These are phyloP conservation scores for Malassezia equina DNA, from an alignment of 1,284 basidiomycete genomes.

Conservation along the genomic window DNA sequence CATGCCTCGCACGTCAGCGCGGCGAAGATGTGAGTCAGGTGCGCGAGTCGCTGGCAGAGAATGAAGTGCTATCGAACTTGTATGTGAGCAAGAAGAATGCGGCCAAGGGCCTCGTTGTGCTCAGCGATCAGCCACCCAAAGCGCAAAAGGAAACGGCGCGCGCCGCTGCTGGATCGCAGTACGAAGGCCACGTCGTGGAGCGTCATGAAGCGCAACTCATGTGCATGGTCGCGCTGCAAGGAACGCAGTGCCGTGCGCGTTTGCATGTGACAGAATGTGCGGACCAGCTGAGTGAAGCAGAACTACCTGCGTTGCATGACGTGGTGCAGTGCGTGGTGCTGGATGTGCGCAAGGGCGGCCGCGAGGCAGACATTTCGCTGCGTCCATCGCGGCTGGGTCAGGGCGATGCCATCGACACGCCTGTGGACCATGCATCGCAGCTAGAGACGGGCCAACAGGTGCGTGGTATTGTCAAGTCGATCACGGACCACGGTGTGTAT, in stretches of 20 bases:
- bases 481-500: conserved; percentile 74
- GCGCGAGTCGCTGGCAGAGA: conserved; percentile 58
- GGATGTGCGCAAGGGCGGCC: neutral
- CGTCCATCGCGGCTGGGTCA: conserved; percentile 59
- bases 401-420: conserved; percentile 55
- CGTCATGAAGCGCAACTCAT: conserved; percentile 10
- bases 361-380: conserved; percentile 61
- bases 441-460: conserved; percentile 61
- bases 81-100: conserved; percentile 78
- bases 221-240: conserved; percentile 18
- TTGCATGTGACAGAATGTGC: conserved; percentile 58
- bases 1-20: conserved; percentile 75
- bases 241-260: conserved; percentile 22
- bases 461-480: conserved; percentile 78
- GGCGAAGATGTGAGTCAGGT: conserved; percentile 62
- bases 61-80: conserved; percentile 66
- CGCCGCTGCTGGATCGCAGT: conserved; percentile 65
- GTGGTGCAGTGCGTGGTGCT: conserved; percentile 64
- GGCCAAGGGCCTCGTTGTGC: conserved; percentile 24
- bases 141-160: conserved; percentile 63
- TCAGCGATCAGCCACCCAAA: conserved; percentile 56
- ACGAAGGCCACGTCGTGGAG: conserved; percentile 66
- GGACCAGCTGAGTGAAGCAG: conserved; percentile 60
- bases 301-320: conserved; percentile 60
- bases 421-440: conserved; percentile 59